Conservation (phyloP, 2,329 filamentous ascomycete species). For the Aspergillus ruber region DNA sequence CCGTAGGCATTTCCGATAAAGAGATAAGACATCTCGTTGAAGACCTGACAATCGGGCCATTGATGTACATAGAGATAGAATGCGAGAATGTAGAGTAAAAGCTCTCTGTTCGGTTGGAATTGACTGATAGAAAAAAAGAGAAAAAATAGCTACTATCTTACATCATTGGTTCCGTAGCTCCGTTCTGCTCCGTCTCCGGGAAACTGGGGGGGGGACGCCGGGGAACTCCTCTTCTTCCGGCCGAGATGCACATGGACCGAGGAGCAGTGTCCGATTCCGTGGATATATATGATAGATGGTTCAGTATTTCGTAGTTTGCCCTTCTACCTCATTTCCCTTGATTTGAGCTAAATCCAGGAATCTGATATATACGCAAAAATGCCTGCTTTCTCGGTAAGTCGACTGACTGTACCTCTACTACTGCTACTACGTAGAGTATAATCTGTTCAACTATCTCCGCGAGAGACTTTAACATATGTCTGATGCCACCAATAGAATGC, state of each 20-base stretch:
- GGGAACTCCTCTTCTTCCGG: slow-evolving; percentile 15
- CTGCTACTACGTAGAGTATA: background rate
- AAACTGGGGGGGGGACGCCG: slow-evolving; percentile 6
- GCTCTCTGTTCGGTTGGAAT: background rate
- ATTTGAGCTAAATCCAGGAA: background rate
- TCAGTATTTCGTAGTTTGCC: background rate
- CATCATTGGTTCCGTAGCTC: slow-evolving; percentile 5
- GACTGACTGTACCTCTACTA: background rate
- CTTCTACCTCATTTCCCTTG: background rate
- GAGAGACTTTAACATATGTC: background rate
- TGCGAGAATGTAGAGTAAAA: background rate
- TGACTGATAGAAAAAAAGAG: too few relatives aligned
- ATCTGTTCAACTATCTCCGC: background rate
- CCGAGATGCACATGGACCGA: slow-evolving; percentile 15
- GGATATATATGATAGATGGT: background rate
- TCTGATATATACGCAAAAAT: slow-evolving; percentile 18
- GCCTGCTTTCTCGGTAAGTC: slow-evolving; percentile 34
- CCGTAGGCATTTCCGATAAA: slow-evolving; percentile 82
- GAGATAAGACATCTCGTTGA: slow-evolving; percentile 77
- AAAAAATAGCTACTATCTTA: background rate
- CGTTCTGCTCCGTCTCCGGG: slow-evolving; percentile 18
- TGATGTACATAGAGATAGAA: background rate
- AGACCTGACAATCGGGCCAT: slow-evolving; percentile 65
- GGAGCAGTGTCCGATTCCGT: background rate
- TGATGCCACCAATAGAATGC: background rate